Evolutionary conservation across 495 filamentous ascomycete genomes (phyloP).

Genomic region (Penicillium macrosclerotiorum): DNA sequence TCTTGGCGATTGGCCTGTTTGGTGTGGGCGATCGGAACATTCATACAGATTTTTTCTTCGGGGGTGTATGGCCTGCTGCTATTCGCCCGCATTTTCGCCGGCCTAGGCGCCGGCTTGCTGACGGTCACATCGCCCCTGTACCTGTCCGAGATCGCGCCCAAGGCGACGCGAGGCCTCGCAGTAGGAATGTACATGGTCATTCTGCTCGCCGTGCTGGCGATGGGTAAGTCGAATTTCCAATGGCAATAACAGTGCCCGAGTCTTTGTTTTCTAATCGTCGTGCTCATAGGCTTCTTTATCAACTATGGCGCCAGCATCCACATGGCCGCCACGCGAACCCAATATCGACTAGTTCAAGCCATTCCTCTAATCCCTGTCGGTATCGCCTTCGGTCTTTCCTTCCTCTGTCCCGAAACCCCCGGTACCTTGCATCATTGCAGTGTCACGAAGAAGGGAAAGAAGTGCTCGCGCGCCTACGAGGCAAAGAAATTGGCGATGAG

Average conservation of each 20-base stretch:
- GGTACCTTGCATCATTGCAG: slow-evolving; percentile 40
- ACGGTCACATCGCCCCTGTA: slow-evolving; percentile 52
- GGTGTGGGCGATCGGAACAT: slow-evolving; percentile 41
- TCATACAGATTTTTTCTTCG: slow-evolving; percentile 44
- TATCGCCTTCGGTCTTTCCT: slow-evolving; percentile 36
- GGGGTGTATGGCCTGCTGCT: slow-evolving; percentile 45
- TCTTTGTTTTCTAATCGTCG: background rate
- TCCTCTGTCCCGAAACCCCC: slow-evolving; percentile 41
- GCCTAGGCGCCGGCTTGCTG: slow-evolving; percentile 47
- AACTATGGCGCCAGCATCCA: slow-evolving; percentile 44
- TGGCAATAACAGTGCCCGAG: background rate
- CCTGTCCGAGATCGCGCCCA: slow-evolving; percentile 51
- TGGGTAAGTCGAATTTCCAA: slow-evolving; percentile 31
- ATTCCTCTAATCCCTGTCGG: slow-evolving; percentile 43
- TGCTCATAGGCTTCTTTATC: slow-evolving; percentile 43
- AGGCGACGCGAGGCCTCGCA: slow-evolving; percentile 46
- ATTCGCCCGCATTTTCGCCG: slow-evolving; percentile 44
- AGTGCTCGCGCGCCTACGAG: slow-evolving; percentile 41
- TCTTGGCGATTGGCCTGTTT: slow-evolving; percentile 39
- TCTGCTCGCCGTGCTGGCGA: slow-evolving; percentile 33
- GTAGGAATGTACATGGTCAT: slow-evolving; percentile 53
- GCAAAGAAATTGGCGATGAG: slow-evolving; percentile 27
- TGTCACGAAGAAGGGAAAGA: slow-evolving; percentile 31
- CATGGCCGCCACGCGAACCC: slow-evolving; percentile 37
- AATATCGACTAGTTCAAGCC: slow-evolving; percentile 45